Evolutionary conservation across 805 yeast genomes (phyloP), one percentile per base, ranked within the genome.

Genomic region (Limtongozyma cylindracea): DNA sequence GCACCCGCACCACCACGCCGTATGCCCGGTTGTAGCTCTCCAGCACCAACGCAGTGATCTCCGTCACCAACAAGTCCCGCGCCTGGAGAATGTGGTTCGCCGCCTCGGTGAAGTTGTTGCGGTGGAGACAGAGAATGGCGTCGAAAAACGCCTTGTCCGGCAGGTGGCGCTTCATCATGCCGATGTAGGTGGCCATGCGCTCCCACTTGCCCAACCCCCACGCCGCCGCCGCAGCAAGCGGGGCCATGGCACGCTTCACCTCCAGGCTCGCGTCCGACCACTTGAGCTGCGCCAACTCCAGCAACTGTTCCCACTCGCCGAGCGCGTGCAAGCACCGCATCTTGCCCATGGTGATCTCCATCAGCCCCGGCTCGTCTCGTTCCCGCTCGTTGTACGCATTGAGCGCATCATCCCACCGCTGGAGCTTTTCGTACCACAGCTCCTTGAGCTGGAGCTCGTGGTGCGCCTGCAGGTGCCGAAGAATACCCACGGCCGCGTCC

Each of bases 171-270:
- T 77, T 77, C 91, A 88, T 80, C 2, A 74, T 92, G 30, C 65
- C 53, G 25, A 84, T 82, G 34, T 80, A 88, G 6, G 73, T 62
- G 35, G 77, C 95, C 80, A 91, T 82, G 34, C 76, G 57, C 31
- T 80, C 94, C 98, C 98, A 91, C 37, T 77, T 88, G 2, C 84
- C 84, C 19, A 91, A 51, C 10, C 96, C 95, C 98, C 98, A 88
- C 1, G 96, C 78, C 1, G 98, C 95, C 3, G 96, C 95, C 0
- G 98, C 98, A 0, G 96, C 98, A 24, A 91, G 49, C 1, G 98
- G 96, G 2, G 98, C 98, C 32, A 88, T 80, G 5, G 70, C 63
- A 25, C 93, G 54, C 32, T 69, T 61, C 18, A 66, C 63, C 10
- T 78, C 92, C 14, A 67, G 55, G 2, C 76, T 53, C 1, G 91